Evolutionary conservation across 345 rosid genomes (phyloP).

Genomic region (Toxicodendron radicans): DNA sequence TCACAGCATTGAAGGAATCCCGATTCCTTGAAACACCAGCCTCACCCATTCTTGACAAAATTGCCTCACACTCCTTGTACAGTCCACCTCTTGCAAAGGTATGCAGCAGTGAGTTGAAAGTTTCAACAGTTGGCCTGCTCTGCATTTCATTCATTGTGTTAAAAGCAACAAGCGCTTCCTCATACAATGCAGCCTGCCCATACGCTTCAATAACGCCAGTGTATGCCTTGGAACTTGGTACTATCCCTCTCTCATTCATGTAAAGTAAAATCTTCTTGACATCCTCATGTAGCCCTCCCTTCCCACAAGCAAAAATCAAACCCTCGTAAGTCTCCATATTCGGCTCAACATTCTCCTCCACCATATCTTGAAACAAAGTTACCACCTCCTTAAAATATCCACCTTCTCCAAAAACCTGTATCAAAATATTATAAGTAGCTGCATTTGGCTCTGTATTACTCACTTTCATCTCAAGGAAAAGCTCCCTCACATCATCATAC

Average conservation of each 20-base stretch:
- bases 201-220: slow-evolving; percentile 87
- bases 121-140: slow-evolving; percentile 72
- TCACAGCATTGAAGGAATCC: slow-evolving; percentile 82
- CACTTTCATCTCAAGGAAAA: slow-evolving; percentile 92
- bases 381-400: slow-evolving; percentile 97
- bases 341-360: slow-evolving; percentile 89
- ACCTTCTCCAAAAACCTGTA: slow-evolving; percentile 89
- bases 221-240: slow-evolving; percentile 84
- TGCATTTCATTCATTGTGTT: slow-evolving; percentile 90
- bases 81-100: slow-evolving; percentile 89
- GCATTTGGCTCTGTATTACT: slow-evolving; percentile 87
- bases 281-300: slow-evolving; percentile 87
- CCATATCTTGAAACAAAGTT: slow-evolving; percentile 91
- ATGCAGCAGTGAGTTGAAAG: slow-evolving; percentile 74
- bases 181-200: slow-evolving; percentile 88
- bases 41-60: slow-evolving; percentile 63
- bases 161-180: slow-evolving; percentile 82
- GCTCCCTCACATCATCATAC: slow-evolving; percentile 84
- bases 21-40: slow-evolving; percentile 59
- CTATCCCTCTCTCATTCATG: slow-evolving; percentile 70
- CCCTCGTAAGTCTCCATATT: slow-evolving; percentile 91
- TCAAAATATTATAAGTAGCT: slow-evolving; percentile 76
- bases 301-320: slow-evolving; percentile 83
- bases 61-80: slow-evolving; percentile 69
- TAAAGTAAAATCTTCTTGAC: slow-evolving; percentile 68